These are phyloP conservation scores for Alternaria dauci DNA, from an alignment of 2,329 filamentous ascomycete species.

Conservation along the genomic window DNA sequence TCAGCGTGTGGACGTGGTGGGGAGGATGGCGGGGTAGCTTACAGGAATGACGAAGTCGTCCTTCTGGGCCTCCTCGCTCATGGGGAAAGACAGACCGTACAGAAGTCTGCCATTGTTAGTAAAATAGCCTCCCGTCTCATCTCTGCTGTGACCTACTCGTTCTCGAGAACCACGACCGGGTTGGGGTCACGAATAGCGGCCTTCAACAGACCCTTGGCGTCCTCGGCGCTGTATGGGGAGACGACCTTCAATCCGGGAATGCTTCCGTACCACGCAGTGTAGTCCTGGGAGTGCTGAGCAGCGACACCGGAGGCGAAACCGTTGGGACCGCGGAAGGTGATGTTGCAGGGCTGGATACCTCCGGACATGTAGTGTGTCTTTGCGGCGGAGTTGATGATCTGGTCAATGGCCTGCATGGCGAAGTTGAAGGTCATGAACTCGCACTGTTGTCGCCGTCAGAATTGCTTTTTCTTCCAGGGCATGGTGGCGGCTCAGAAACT, in stretches of 20 bases:
- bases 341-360: conserved; percentile 98
- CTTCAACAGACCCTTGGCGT: conserved; percentile 97
- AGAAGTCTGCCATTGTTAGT: conserved; percentile 64
- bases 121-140: not conserved
- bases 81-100: conserved; percentile 94
- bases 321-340: conserved; percentile 99
- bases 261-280: conserved; percentile 97
- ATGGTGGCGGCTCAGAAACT: conserved; percentile 48
- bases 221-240: conserved; percentile 93
- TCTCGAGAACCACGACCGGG: conserved; percentile 77
- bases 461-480: not conserved
- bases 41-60: conserved; percentile 93
- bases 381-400: conserved; percentile 98
- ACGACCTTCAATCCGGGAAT: conserved; percentile 98
- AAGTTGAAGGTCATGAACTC: conserved; percentile 99
- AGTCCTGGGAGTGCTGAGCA: conserved; percentile 99
- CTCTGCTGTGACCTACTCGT: conserved; percentile 52
- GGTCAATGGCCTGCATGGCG: conserved; percentile 99
- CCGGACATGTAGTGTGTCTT: conserved; percentile 99
- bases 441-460: conserved; percentile 65
- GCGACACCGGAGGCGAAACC: conserved; percentile 95
- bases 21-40: conserved; percentile 27
- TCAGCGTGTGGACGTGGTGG: conserved; percentile 17
- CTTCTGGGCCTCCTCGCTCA: conserved; percentile 96
- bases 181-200: conserved; percentile 98